These are phyloP conservation scores for Mollisia scopiformis DNA, from an alignment of 2,329 filamentous ascomycete genomes.

Conservation along the genomic window DNA sequence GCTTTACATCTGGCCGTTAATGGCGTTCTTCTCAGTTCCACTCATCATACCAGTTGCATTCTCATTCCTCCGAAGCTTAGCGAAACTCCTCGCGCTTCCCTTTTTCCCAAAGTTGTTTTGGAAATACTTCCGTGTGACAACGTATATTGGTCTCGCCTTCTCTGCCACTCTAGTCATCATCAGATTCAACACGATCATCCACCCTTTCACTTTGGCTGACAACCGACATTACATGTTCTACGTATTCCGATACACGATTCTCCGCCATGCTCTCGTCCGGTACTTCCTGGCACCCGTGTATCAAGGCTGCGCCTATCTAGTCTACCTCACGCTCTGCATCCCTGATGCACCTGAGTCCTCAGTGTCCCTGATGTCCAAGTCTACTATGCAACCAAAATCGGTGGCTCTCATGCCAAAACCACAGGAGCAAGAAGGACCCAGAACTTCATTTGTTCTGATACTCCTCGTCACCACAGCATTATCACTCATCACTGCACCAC, in stretches of 20 bases:
- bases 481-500: constrained; percentile 82
- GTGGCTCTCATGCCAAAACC: background rate
- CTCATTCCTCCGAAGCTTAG: constrained; percentile 44
- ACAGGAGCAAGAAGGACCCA: constrained; percentile 32
- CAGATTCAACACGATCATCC: constrained; percentile 86
- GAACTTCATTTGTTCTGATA: constrained; percentile 56
- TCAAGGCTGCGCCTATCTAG: constrained; percentile 68
- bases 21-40: constrained; percentile 87
- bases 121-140: constrained; percentile 14
- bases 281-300: constrained; percentile 74
- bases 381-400: background rate
- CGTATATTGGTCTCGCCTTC: constrained; percentile 10
- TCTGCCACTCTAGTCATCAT: constrained; percentile 53
- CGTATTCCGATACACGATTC: constrained; percentile 82
- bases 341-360: constrained; percentile 22
- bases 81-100: constrained; percentile 31
- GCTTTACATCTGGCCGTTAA: constrained; percentile 92
- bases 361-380: constrained; percentile 21
- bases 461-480: constrained; percentile 72
- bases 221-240: constrained; percentile 99
- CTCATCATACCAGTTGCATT: constrained; percentile 59
- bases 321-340: constrained; percentile 64
- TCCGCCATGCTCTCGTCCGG: constrained; percentile 63
- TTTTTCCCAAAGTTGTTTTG: constrained; percentile 25
- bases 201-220: constrained; percentile 94